phyloP scores from a whole-genome alignment of 2,329 filamentous ascomycete genomes.

The Xylariaceae sp. region DNA sequence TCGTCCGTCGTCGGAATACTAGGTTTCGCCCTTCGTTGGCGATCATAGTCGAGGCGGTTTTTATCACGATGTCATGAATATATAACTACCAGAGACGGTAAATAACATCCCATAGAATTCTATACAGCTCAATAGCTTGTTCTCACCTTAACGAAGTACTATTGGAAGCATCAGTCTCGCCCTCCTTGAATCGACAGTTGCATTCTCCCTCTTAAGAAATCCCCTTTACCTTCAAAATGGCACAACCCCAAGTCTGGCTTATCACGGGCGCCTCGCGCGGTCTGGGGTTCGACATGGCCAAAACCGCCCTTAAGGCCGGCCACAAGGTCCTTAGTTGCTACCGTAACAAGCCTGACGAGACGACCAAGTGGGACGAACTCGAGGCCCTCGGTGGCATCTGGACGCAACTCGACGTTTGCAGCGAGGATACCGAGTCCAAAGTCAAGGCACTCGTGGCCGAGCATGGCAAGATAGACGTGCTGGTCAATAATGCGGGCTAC shows the following conservation, averaged over 20 bases:
- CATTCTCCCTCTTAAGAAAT: neutral
- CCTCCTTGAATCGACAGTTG: neutral
- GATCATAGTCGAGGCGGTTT: neutral
- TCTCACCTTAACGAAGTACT: too few species aligned
- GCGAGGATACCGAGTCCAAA: constrained; percentile 31
- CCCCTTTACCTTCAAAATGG: constrained; percentile 20
- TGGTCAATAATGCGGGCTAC: constrained; percentile 38
- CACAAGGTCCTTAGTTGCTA: constrained; percentile 38
- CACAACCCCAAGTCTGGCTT: constrained; percentile 36
- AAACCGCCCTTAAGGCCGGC: constrained; percentile 33
- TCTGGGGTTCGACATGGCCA: constrained; percentile 36
- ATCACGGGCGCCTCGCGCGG: constrained; percentile 38
- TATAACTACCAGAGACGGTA: too few species aligned
- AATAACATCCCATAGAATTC: too few species aligned
- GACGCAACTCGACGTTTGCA: constrained; percentile 34
- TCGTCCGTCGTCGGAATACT: constrained; percentile 10
- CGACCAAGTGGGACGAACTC: constrained; percentile 30
- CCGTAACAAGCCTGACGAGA: constrained; percentile 29
- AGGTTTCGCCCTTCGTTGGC: neutral
- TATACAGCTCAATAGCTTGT: too few species aligned
- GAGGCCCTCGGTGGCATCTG: constrained; percentile 37
- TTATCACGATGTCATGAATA: too few species aligned
- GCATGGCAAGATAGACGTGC: constrained; percentile 35
- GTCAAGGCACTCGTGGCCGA: constrained; percentile 28
- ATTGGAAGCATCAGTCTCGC: neutral